Evolutionary conservation across 805 yeast species (phyloP), one percentile per base, ranked within the genome.

Genomic region (Suhomyces tanzawaensis): DNA sequence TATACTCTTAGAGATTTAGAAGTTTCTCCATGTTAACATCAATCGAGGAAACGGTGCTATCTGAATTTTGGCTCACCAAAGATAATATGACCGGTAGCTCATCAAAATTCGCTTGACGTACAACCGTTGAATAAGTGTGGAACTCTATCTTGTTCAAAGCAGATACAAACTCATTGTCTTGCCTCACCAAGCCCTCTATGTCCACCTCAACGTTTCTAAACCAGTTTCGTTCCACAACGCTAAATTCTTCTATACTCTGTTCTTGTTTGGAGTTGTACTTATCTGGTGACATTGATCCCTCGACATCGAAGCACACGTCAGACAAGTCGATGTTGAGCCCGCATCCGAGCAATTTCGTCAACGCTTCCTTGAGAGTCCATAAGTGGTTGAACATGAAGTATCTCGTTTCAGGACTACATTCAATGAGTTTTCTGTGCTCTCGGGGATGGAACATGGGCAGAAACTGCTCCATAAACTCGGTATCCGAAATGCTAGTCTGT

Each of bases 341-440:
- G 13, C 70, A 58, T 0, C 95, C 95, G 2, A 73, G 48, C 26
- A 71, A 74, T 50, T 86, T 86, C 5, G 85, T 73, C 51, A 77
- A 83, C 15, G 87, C 78, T 54, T 86, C 95, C 53, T 86, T 86
- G 37, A 86, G 56, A 0, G 95, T 84, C 95, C 95, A 86, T 24
- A 73, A 68, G 27, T 77, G 77, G 14, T 82, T 74, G 47, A 82
- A 74, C 2, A 64, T 45, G 6, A 51, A 44, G 34, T 61, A 59
- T 36, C 62, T 51, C 18, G n/a, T 12, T 22, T 6, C 24, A n/a
- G 19, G 5, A 4, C 42, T 30, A 4, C 53, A 46, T 45, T 77
- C 82, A 0, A 29, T 12, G 14, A 34, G 11, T 14, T 17, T 14
- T 11, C 11, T 16, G 12, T 26, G 35, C 16, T 40, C 43, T 7